phyloP scores from a whole-genome alignment of 2,329 filamentous ascomycete genomes.

The Ophiostoma sp. region DNA sequence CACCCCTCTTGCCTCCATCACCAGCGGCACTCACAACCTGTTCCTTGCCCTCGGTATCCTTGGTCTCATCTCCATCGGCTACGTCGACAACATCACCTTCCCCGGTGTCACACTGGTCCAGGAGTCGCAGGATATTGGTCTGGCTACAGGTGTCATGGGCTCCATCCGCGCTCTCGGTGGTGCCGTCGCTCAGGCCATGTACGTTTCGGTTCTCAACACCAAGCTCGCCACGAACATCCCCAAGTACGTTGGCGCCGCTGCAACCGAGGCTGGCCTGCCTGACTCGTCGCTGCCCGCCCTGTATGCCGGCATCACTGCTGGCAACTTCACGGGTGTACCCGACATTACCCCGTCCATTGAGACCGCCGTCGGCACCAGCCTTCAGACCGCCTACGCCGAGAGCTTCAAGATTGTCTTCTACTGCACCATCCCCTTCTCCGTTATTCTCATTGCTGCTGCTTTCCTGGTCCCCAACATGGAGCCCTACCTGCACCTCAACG shows the following conservation, averaged over 20 bases:
- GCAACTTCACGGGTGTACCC: conserved; percentile 37
- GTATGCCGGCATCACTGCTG: conserved; percentile 38
- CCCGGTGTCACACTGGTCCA: conserved; percentile 48
- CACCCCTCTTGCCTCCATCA: conserved; percentile 37
- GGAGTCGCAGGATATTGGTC: conserved; percentile 49
- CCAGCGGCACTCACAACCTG: conserved; percentile 34
- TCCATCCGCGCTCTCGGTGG: conserved; percentile 47
- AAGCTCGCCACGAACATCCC: conserved; percentile 39
- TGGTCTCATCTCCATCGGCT: conserved; percentile 38
- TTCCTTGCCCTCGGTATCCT: conserved; percentile 40
- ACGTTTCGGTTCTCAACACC: conserved; percentile 41
- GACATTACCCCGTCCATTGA: conserved; percentile 40
- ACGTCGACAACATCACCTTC: conserved; percentile 43
- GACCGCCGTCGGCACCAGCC: conserved; percentile 38
- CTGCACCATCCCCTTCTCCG: conserved; percentile 43
- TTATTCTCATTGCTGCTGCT: conserved; percentile 42
- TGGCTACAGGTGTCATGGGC: conserved; percentile 47
- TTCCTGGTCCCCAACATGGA: conserved; percentile 45
- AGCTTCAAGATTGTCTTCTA: conserved; percentile 48
- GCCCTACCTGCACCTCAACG: conserved; percentile 45
- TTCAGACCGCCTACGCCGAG: conserved; percentile 45
- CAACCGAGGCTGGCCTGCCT: conserved; percentile 41
- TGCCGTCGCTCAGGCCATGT: conserved; percentile 42
- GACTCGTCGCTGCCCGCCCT: conserved; percentile 37
- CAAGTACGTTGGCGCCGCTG: conserved; percentile 39